phyloP scores from a whole-genome alignment of 495 filamentous ascomycete species.

The Astrothelium subdiscretum region DNA sequence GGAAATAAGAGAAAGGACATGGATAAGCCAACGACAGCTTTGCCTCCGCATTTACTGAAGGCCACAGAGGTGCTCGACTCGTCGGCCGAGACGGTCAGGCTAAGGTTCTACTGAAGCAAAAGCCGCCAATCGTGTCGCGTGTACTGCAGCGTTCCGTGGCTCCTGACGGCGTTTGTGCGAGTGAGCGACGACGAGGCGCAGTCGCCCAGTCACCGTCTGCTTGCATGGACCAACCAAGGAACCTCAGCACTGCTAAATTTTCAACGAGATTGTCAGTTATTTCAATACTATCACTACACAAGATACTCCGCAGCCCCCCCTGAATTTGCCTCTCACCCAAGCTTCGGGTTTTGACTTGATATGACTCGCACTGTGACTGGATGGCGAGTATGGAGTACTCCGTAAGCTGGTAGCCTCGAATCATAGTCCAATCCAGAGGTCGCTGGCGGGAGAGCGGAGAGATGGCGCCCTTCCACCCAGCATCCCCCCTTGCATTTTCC shows the following conservation, averaged over 20 bases:
- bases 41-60: background rate
- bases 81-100: background rate
- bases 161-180: background rate
- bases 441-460: background rate
- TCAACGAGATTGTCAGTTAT: too few species aligned
- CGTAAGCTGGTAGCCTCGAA: background rate
- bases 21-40: background rate
- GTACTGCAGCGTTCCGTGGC: background rate
- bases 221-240: background rate
- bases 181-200: background rate
- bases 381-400: background rate
- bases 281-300: too few species aligned
- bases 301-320: too few species aligned
- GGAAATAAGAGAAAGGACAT: background rate
- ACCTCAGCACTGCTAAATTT: too few species aligned
- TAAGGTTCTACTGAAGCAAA: background rate
- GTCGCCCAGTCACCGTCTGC: background rate
- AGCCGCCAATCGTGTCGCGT: background rate
- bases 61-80: background rate
- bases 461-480: too few species aligned
- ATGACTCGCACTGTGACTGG: background rate
- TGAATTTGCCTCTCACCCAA: background rate
- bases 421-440: background rate
- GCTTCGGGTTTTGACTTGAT: too few species aligned
- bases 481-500: background rate